Percentiles rank a stretch among this genome's conserved stretches.
Conservation (phyloP, 306 rosid genomes). For the Castanea sativa region DNA sequence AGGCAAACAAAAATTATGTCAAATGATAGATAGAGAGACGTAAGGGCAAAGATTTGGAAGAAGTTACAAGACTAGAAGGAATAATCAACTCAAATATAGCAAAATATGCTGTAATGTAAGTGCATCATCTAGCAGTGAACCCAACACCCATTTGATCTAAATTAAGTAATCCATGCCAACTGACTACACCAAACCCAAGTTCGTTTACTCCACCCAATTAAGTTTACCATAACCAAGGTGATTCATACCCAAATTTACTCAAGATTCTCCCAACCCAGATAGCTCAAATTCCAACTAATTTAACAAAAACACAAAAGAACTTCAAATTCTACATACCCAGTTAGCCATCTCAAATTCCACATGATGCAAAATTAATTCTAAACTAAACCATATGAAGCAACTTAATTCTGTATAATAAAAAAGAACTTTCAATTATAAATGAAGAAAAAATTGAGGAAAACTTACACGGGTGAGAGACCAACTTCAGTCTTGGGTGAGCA, state of each 20-base stretch:
- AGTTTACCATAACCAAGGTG: background rate
- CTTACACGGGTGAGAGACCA: constrained; percentile 73
- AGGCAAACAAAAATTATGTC: too few relatives aligned
- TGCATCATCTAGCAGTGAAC: too few relatives aligned
- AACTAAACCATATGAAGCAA: background rate
- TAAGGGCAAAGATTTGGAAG: background rate
- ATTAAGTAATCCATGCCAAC: background rate
- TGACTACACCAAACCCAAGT: background rate
- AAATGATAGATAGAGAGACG: too few relatives aligned
- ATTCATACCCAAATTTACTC: background rate
- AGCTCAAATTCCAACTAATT: background rate
- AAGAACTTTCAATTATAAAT: too few relatives aligned
- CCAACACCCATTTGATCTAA: background rate
- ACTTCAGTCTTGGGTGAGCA: too few relatives aligned
- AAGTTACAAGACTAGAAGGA: constrained; percentile 7
- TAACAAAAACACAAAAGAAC: background rate
- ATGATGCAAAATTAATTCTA: background rate
- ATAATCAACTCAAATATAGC: constrained; percentile 3
- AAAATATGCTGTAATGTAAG: too few relatives aligned
- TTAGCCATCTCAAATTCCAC: background rate
- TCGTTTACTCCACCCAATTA: background rate
- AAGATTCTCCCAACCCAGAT: constrained; percentile 7
- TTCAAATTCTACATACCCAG: background rate
- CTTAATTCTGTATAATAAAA: background rate
- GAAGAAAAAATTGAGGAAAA: background rate